Percentiles rank a stretch among this genome's conserved stretches.
Conservation (phyloP, 352 stramenopile genomes). For the Phytophthora tubulina region DNA sequence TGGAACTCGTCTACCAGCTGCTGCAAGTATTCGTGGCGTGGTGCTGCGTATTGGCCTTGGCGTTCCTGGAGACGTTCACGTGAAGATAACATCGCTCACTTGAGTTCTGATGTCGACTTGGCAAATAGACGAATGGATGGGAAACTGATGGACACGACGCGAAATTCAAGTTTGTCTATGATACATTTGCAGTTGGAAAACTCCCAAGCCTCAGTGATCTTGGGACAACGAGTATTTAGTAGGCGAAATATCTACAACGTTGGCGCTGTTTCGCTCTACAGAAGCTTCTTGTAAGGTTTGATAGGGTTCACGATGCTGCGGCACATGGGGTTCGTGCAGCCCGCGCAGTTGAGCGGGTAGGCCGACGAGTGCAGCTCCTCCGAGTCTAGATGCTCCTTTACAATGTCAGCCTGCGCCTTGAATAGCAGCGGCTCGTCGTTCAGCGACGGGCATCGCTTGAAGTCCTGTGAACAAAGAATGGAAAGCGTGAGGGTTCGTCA, state of each 20-base stretch:
- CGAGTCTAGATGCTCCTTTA: constrained; percentile 93
- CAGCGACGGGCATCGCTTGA: constrained; percentile 95
- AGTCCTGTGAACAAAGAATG: constrained; percentile 66
- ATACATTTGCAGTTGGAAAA: constrained; percentile 18
- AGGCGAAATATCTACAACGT: constrained; percentile 3
- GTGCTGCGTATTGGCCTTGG: constrained; percentile 71
- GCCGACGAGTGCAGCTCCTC: constrained; percentile 76
- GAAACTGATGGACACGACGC: constrained; percentile 13
- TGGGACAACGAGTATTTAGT: neutral
- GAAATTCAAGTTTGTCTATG: constrained; percentile 31
- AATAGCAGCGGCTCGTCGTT: constrained; percentile 97
- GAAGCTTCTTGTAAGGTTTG: constrained; percentile 72
- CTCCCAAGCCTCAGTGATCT: constrained; percentile 5
- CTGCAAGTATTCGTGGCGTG: constrained; percentile 82
- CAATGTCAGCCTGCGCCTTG: constrained; percentile 97
- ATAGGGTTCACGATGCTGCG: constrained; percentile 88
- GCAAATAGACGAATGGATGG: neutral
- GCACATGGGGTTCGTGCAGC: constrained; percentile 87
- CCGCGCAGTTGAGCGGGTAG: constrained; percentile 89
- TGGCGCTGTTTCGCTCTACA: constrained; percentile 28
- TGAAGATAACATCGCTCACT: constrained; percentile 66
- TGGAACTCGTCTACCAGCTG: constrained; percentile 83
- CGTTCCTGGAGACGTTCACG: constrained; percentile 64
- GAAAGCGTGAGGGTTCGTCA: constrained; percentile 1
- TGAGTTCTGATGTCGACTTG: neutral